Base-by-base conservation (phyloP, 495 filamentous ascomycete species). In the Hamigera avellanea region DNA sequence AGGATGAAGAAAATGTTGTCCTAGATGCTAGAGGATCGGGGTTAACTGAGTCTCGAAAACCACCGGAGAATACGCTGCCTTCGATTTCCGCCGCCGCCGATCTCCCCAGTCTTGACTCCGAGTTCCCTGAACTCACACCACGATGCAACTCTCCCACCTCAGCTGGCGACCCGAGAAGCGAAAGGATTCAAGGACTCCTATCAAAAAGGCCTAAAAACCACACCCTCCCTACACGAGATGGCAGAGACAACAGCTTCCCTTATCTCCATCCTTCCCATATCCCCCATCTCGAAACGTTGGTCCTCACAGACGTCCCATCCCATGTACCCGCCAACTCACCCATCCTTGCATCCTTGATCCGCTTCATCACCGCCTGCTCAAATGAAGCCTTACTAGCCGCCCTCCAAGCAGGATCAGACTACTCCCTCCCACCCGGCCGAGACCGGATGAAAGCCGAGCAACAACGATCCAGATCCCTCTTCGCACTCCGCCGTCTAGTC, bases 281-380 rank as follows among this genome's bases (percentile, higher is more conserved):
- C 4, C 69, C 73, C 2, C 66, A 73, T 39, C 43, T 75, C n/a
- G 62, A 72, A 34, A 70, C 69, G 0, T 45, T 81, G 12, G 63
- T 72, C 0, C 44, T 81, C 39, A 78, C 73, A 8, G 69, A 76
- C 50, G 69, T 81, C 12, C 76, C 76, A 2, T 65, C 67, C 4
- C 63, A 67, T 35, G 62, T 72, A 6, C 43, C 54, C 3, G 50
- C 55, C 6, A 57, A 56, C 19, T 69, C 65, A 1, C 51, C 63
- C 5, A 54, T 70, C 1, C 28, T 70, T 3, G 41, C 64, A 14
- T 65, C 73, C 8, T 50, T 81, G 13, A 65, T 63, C 8, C 51
- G 63, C 14, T 80, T 78, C 43, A 74, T 80, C 36, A 66, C 57
- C 21, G 69, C 73, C 17, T 80, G 75, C 43, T 76, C 74, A 18